Conservation (phyloP, 2,329 filamentous ascomycete species). For the Leptographium radiaticola region DNA sequence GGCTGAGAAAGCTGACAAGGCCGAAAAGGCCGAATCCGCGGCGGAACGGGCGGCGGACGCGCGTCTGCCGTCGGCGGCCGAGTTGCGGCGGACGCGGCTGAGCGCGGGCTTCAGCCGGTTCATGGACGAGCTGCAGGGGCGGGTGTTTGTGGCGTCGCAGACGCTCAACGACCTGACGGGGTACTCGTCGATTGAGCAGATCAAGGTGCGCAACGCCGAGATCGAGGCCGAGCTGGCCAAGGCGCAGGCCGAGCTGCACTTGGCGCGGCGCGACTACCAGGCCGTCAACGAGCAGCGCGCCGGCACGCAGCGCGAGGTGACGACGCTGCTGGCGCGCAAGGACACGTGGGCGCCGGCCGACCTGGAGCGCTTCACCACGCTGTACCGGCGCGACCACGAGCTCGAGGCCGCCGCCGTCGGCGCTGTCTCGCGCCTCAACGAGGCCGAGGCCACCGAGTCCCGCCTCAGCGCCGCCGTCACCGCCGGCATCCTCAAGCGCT, state of each 20-base stretch:
- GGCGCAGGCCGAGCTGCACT: slow-evolving; percentile 53
- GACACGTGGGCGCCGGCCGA: slow-evolving; percentile 80
- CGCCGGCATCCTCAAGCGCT: slow-evolving; percentile 73
- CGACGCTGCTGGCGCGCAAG: slow-evolving; percentile 83
- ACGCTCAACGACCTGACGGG: slow-evolving; percentile 90
- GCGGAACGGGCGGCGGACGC: neutral
- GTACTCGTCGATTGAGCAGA: slow-evolving; percentile 77
- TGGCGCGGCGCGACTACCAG: slow-evolving; percentile 65
- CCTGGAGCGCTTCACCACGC: slow-evolving; percentile 83
- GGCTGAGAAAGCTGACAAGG: neutral
- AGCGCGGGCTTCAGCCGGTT: slow-evolving; percentile 46
- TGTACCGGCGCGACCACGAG: slow-evolving; percentile 85
- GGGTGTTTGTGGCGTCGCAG: slow-evolving; percentile 73
- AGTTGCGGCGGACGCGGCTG: slow-evolving; percentile 28
- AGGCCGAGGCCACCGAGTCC: slow-evolving; percentile 69
- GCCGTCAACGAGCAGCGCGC: slow-evolving; percentile 72
- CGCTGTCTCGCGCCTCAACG: slow-evolving; percentile 57
- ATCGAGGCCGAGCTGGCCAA: slow-evolving; percentile 46
- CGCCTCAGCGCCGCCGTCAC: slow-evolving; percentile 63
- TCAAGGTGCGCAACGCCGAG: slow-evolving; percentile 64
- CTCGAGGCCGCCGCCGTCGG: slow-evolving; percentile 74
- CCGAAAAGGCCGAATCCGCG: neutral
- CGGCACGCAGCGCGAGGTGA: slow-evolving; percentile 89
- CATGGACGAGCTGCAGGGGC: slow-evolving; percentile 83
- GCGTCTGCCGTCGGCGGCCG: slow-evolving; percentile 30